A percentile compares a stretch with the other conserved stretches of the same genome.
Evolutionary conservation across 352 stramenopile species (phyloP).

Genomic region (Globisporangium polare): DNA sequence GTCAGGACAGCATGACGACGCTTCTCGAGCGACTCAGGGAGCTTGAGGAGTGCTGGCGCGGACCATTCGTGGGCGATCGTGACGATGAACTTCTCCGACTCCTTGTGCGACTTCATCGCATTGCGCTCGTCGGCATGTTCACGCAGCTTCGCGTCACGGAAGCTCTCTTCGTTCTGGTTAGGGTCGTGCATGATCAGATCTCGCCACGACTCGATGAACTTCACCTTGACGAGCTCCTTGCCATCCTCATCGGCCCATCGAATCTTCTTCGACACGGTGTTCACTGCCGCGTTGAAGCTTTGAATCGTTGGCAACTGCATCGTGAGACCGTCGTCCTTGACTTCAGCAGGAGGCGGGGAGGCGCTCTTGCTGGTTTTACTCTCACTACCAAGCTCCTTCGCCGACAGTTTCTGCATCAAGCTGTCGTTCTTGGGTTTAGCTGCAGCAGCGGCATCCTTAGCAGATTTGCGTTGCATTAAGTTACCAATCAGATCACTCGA

Average conservation of each 20-base stretch:
- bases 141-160: conserved; percentile 80
- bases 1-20: conserved; percentile 34
- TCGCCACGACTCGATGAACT: conserved; percentile 84
- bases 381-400: conserved; percentile 14
- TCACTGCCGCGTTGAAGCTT: conserved; percentile 63
- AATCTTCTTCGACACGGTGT: conserved; percentile 55
- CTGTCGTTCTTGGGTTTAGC: conserved; percentile 32
- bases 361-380: conserved; percentile 14
- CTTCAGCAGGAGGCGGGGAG: conserved; percentile 21
- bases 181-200: conserved; percentile 64
- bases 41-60: conserved; percentile 50
- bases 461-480: conserved; percentile 79
- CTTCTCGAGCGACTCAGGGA: conserved; percentile 51
- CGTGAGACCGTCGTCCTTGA: conserved; percentile 32
- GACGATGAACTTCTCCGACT: conserved; percentile 44
- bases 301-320: conserved; percentile 78
- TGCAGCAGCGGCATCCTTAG: conserved; percentile 43
- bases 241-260: conserved; percentile 79
- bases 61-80: conserved; percentile 59
- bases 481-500: conserved; percentile 81
- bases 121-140: conserved; percentile 77
- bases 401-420: conserved; percentile 15
- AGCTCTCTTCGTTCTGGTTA: conserved; percentile 61
- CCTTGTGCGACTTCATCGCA: conserved; percentile 63
- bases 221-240: conserved; percentile 73